phyloP scores from a whole-genome alignment of 1,284 basidiomycete genomes.

The Sphagnurus paluster region DNA sequence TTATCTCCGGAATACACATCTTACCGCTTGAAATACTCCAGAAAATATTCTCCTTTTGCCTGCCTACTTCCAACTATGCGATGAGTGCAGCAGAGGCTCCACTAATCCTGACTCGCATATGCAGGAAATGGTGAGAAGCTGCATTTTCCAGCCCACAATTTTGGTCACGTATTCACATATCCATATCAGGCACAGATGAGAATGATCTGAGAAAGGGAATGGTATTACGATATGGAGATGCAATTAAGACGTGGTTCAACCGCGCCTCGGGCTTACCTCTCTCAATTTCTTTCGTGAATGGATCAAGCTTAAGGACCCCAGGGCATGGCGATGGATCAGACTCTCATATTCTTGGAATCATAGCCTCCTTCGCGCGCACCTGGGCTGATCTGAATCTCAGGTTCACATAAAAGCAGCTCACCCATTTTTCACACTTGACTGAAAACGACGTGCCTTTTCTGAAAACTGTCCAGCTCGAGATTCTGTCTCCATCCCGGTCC shows the following conservation, averaged over 20 bases:
- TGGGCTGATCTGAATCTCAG: too few species aligned
- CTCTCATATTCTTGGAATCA: too few species aligned
- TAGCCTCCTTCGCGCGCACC: too few species aligned
- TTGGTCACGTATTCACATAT: constrained; percentile 4
- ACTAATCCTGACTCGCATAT: background rate
- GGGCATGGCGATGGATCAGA: too few species aligned
- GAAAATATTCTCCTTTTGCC: background rate
- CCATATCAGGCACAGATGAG: background rate
- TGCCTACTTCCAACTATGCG: background rate
- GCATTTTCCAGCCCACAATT: background rate
- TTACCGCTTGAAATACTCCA: background rate
- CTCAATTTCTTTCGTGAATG: background rate
- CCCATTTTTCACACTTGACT: too few species aligned
- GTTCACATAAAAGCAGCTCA: too few species aligned
- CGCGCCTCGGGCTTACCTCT: background rate
- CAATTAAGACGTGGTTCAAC: background rate
- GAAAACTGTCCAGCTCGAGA: too few species aligned
- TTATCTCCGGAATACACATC: background rate
- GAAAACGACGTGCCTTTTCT: too few species aligned
- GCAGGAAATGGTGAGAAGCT: background rate
- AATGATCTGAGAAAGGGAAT: too few species aligned
- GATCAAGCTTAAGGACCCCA: too few species aligned
- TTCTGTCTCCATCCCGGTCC: too few species aligned
- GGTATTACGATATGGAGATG: background rate
- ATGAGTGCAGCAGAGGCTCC: constrained; percentile 4